Evolutionary conservation across 2,329 filamentous ascomycete species (phyloP).

Genomic region (Coleophoma eucalyptorum): DNA sequence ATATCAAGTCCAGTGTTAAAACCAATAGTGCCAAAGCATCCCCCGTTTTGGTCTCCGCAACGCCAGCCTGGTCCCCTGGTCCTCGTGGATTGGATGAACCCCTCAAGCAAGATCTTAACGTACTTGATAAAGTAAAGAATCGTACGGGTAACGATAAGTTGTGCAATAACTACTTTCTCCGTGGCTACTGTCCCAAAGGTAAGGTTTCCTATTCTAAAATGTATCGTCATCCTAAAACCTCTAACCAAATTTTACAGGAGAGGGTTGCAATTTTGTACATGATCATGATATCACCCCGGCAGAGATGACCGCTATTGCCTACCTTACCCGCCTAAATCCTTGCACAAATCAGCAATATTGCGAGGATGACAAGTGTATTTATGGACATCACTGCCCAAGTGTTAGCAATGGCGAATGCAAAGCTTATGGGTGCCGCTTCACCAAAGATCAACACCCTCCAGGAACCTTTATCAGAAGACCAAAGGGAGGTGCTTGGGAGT

Average conservation of each 20-base stretch:
- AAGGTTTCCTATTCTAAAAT: no score
- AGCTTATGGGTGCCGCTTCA: conserved; percentile 54
- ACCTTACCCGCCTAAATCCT: conserved; percentile 52
- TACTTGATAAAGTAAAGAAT: conserved; percentile 52
- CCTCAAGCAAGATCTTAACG: conserved; percentile 39
- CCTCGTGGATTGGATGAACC: conserved; percentile 50
- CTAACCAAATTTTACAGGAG: conserved; percentile 14
- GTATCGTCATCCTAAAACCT: no score
- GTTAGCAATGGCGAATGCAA: conserved; percentile 51
- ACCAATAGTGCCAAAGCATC: conserved; percentile 8
- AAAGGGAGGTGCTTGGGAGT: no score
- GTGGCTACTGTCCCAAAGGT: conserved; percentile 50
- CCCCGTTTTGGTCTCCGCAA: neutral
- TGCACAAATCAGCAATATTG: conserved; percentile 57
- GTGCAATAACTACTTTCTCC: conserved; percentile 60
- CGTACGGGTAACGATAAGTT: conserved; percentile 51
- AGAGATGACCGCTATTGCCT: conserved; percentile 52
- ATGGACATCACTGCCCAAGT: conserved; percentile 50
- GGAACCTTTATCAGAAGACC: conserved; percentile 31
- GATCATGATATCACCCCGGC: conserved; percentile 48
- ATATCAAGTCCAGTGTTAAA: conserved; percentile 9
- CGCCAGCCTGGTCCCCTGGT: conserved; percentile 47
- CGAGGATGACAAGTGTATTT: conserved; percentile 53
- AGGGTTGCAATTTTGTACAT: conserved; percentile 55
- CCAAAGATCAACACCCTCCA: conserved; percentile 49